phyloP scores from a whole-genome alignment of 169 alveolate genomes.

The Perkinsus olseni region DNA sequence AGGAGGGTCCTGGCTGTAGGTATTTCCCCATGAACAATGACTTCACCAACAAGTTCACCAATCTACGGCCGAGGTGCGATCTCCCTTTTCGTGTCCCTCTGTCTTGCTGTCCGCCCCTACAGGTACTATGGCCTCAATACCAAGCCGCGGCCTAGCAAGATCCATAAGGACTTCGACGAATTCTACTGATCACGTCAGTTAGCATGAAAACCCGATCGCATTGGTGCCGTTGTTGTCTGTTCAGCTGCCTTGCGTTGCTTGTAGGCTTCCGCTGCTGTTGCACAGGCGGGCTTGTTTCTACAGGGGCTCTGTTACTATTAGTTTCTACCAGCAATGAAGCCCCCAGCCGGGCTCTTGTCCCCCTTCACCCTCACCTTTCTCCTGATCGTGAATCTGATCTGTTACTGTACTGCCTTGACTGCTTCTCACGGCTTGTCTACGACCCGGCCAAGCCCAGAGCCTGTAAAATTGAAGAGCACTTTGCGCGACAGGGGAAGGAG shows the following conservation, averaged over 20 bases:
- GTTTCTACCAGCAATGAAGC: background rate
- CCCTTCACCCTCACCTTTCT: background rate
- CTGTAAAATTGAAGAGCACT: background rate
- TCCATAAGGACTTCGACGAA: background rate
- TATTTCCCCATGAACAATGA: background rate
- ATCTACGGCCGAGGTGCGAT: background rate
- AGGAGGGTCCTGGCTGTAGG: background rate
- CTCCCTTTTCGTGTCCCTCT: background rate
- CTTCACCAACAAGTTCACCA: background rate
- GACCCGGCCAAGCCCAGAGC: too few species aligned
- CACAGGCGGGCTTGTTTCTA: background rate
- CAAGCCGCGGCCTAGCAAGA: background rate
- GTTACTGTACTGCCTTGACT: background rate
- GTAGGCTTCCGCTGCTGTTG: too few species aligned
- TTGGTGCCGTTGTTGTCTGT: background rate
- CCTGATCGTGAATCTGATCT: background rate
- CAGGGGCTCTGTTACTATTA: background rate
- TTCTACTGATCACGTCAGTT: background rate
- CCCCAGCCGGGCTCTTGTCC: background rate
- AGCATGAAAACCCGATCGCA: background rate
- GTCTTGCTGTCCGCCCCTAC: background rate
- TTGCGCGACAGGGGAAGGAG: background rate
- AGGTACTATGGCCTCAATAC: background rate
- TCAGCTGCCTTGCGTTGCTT: background rate
- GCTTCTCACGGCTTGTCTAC: too few species aligned